Evolutionary conservation across 306 rosid genomes (phyloP), one percentile per base, ranked within the genome.

Genomic region (Sicyos edulis): DNA sequence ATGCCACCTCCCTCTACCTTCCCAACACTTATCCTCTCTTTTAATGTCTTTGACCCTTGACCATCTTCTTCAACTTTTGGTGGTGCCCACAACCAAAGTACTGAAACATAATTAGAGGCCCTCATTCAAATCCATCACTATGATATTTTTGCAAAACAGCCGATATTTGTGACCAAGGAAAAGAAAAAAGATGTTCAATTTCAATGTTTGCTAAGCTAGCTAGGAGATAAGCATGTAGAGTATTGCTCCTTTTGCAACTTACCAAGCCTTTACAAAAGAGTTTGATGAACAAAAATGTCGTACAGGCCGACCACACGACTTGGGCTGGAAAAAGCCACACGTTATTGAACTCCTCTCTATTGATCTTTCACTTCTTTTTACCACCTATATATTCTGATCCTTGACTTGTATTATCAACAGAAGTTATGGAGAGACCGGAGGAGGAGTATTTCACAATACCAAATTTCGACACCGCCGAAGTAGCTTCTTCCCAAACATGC

Each of bases 341-440:
- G 72, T 13, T 68, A 49, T 14, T 14, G 6, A 68, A 22, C 56
- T 16, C 40, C n/a, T n/a, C n/a, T n/a, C n/a, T n/a, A n/a, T n/a
- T n/a, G n/a, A n/a, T n/a, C n/a, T n/a, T n/a, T n/a, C n/a, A n/a
- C 57, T 32, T 5, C 37, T 47, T 22, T 68, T 32, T 32, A 32
- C 37, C 52, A 34, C n/a, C n/a, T 6, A 24, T 42, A n/a, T 45
- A 37, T 67, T 67, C 55, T 44, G 0, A 11, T 20, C 7, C 2
- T 3, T 32, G 5, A 13, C 10, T 26, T n/a, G 42, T 47, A 6
- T 20, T 19, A 42, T 65, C 66, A 4, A 50, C 70, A 8, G 5
- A 62, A 61, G 62, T 75, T 59, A 89, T 90, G 98, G 95, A 83
- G 64, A 79, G 81, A 24, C 74, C 54, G n/a, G 87, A 84, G 80